Percentiles rank a stretch among this genome's conserved stretches.
Conservation (phyloP, 129 eudicot genomes). For the Calendula officinalis region DNA sequence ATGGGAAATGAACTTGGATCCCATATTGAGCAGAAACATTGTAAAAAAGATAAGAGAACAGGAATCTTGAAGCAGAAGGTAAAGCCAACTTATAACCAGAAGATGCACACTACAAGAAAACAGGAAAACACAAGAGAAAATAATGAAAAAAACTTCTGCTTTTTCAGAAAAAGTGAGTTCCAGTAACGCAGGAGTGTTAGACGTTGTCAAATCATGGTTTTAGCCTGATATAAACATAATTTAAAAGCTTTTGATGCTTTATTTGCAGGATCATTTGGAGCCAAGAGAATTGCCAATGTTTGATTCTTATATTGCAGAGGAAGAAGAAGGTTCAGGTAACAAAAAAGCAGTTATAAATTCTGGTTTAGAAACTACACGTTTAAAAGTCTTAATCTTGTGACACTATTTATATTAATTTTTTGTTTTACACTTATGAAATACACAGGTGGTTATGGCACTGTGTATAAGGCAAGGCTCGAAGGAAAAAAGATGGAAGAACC, state of each 20-base stretch:
- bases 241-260: constrained; percentile 15
- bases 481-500: constrained; percentile 74
- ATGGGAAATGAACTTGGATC: constrained; percentile 25
- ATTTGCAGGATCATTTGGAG: constrained; percentile 54
- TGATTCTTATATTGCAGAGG: constrained; percentile 66
- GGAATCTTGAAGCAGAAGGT: constrained; percentile 37
- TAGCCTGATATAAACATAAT: constrained; percentile 10
- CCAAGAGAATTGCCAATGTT: constrained; percentile 56
- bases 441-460: constrained; percentile 99
- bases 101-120: constrained; percentile 27
- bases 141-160: constrained; percentile 30
- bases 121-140: constrained; percentile 37
- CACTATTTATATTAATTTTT: neutral
- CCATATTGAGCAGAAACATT: constrained; percentile 29
- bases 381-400: neutral
- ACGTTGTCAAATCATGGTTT: constrained; percentile 14
- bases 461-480: constrained; percentile 80
- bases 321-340: constrained; percentile 98
- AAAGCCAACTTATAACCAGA: constrained; percentile 32
- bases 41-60: constrained; percentile 38
- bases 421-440: constrained; percentile 9
- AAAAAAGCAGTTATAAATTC: constrained; percentile 5
- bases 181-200: constrained; percentile 9
- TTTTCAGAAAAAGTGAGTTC: constrained; percentile 42
- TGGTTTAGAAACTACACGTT: neutral